Base-by-base conservation (phyloP, 2,329 filamentous ascomycete species). In the Teratosphaeria pseudoeucalypti region DNA sequence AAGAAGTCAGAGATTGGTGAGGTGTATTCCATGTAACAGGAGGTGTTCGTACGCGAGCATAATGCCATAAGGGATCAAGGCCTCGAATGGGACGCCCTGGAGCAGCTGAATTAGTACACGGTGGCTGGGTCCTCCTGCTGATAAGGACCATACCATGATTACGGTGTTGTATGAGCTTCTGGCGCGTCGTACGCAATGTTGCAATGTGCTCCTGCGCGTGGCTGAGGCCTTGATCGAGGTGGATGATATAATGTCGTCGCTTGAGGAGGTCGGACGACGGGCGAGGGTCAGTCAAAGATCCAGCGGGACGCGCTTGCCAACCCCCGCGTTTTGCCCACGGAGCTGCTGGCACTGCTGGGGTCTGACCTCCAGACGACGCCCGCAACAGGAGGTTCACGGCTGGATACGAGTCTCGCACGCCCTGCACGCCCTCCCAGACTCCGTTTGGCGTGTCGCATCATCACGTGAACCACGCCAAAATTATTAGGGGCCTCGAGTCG, bases 21-120 rank as follows among this genome's bases (percentile, higher is more conserved):
- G 27, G 32, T 39, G 54, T 12, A 12, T 26, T 29, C 23, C 14
- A 16, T 54, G 9, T 27, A 23, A 6, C 34, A 32, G 54, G 19
- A 14, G 54, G 39, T 14, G 56, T 6, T 34, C 52, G 12, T 59
- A 57, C 54, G 56, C 61, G 2, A 62, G 26, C 52, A 61, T 61
- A 34, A 62, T 55, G 34, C 54, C 61, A 34, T 62, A 62, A 26
- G 58, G 58, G 32, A 60, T 27, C 32, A 57, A 26, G 27, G 58
- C 57, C 76, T 87, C 84, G 72, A 86, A 86, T 53, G 84, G 84
- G 63, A 87, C 82, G 74, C 82, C 83, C 84, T 85, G 85, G 65
- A 64, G 47, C 27, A 64, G 47, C 27, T 14, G 34, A 6, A 54
- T 60, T 39, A 60, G 58, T 54, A 34, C 10, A 2, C n/a, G 1